Evolutionary conservation across 176 grass and related monocot genomes (phyloP).

Genomic region (Aegilops longissima): DNA sequence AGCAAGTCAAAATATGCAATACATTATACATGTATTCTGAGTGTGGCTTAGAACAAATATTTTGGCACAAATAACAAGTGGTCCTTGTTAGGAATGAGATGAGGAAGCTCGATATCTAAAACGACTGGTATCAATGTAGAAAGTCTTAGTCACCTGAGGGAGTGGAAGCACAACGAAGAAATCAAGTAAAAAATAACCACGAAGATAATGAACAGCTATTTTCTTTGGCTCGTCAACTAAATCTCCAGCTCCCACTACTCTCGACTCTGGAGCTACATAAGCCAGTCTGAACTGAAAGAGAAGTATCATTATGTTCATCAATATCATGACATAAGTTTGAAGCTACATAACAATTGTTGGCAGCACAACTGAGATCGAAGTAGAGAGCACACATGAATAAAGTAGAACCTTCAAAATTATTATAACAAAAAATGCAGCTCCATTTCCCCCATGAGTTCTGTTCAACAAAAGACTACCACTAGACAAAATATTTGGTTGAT

Average conservation of each 20-base stretch:
- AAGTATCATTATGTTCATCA: slow-evolving; percentile 22
- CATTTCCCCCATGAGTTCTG: not conserved
- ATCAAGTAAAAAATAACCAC: slow-evolving; percentile 83
- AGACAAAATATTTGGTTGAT: not conserved
- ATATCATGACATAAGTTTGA: not conserved
- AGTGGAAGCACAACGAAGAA: slow-evolving; percentile 89
- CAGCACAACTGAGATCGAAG: not conserved
- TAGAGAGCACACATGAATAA: not conserved
- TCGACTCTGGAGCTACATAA: slow-evolving; percentile 92
- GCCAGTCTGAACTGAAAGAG: slow-evolving; percentile 86
- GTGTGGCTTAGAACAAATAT: not conserved
- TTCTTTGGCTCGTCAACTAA: slow-evolving; percentile 84
- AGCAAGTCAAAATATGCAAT: not conserved
- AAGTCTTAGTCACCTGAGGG: slow-evolving; percentile 65
- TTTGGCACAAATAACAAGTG: not conserved
- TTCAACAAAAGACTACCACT: not conserved
- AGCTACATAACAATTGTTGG: not conserved
- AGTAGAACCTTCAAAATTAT: not conserved
- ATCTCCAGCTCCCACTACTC: slow-evolving; percentile 88
- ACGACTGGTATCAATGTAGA: not conserved
- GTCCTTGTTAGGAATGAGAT: not conserved
- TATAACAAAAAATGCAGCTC: not conserved
- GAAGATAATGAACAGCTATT: slow-evolving; percentile 82
- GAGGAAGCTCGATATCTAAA: slow-evolving; percentile 4
- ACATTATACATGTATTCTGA: not conserved